Base-by-base conservation (phyloP, 805 yeast genomes). In the Suhomyces kilbournensis region DNA sequence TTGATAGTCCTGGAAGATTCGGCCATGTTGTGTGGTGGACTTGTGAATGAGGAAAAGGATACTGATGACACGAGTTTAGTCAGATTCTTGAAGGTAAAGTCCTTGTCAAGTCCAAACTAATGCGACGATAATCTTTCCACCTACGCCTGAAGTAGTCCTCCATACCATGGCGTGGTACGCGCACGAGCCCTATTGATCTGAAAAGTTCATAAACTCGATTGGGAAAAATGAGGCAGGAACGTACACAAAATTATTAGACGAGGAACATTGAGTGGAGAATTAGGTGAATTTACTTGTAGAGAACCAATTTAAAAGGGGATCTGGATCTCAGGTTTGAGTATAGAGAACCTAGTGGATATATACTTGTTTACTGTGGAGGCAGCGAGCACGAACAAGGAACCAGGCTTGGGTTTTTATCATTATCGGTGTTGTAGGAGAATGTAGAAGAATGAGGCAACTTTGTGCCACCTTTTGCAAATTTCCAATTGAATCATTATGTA, bases 1-100 rank as follows among this genome's bases (percentile, higher is more conserved):
- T 75, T 75, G 53, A 75, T 75, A 2, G 74, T 66, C 56, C 79
- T 61, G 8, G 78, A 73, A 4, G 75, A 63, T 46, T 74, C 77
- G 19, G 73, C 49, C 76, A 72, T 72, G 44, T 14, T 23, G 45
- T 12, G 45, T 17, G 17, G 20, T 19, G 3, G 40, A 35, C 20
- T 15, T 35, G 20, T 35, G 22, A 40, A 10, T 23, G 30, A 42
- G 45, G 14, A 12, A 3, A 14, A 14, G 10, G 45, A n/a, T n/a
- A n/a, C 30, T 19, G 23, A n/a, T 12, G 17, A n/a, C 43, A 19
- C 43, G 22, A 17, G 6, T 39, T 5, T 19, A 9, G 23, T 39
- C 17, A 12, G 25, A 39, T 19, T 20, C 43, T 10, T 7, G 43
- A 39, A 39, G n/a, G 32, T 12, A 28, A 22, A 22, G 23, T 17